A percentile compares a stretch with the other conserved stretches of the same genome.
These are phyloP conservation scores for Fusarium sacchari DNA, from an alignment of 2,329 filamentous ascomycete genomes.

Conservation along the genomic window DNA sequence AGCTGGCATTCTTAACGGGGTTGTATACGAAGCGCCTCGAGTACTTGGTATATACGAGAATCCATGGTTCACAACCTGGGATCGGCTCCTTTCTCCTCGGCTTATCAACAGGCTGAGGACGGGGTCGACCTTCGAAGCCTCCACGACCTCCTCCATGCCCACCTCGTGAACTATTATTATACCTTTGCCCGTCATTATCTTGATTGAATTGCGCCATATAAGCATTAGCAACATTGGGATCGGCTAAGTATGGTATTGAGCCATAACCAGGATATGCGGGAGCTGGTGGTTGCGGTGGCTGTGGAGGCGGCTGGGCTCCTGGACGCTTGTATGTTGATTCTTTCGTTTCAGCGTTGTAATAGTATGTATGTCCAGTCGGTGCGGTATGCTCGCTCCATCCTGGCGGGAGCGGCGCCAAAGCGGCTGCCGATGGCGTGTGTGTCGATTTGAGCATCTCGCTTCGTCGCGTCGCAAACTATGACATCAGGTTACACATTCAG, in stretches of 20 bases:
- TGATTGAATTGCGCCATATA: conserved; percentile 66
- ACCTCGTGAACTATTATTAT: conserved; percentile 45
- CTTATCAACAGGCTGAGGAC: conserved; percentile 78
- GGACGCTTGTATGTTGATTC: conserved; percentile 89
- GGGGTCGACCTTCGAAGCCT: conserved; percentile 67
- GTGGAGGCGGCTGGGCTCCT: conserved; percentile 43
- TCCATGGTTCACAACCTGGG: conserved; percentile 85
- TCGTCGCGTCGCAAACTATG: conserved; percentile 14
- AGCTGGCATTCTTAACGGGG: conserved; percentile 83
- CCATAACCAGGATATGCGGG: conserved; percentile 42
- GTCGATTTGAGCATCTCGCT: conserved; percentile 77
- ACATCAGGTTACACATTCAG: conserved; percentile 9
- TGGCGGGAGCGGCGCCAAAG: conserved; percentile 70
- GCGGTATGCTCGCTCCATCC: conserved; percentile 96
- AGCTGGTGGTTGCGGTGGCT: conserved; percentile 46
- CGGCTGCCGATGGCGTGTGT: conserved; percentile 66
- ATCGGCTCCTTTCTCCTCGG: conserved; percentile 84
- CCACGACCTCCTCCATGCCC: conserved; percentile 52
- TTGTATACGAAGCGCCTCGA: conserved; percentile 93
- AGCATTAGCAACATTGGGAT: conserved; percentile 68
- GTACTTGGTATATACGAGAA: conserved; percentile 91
- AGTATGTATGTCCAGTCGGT: conserved; percentile 87
- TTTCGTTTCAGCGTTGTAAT: conserved; percentile 84
- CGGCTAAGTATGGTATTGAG: conserved; percentile 55
- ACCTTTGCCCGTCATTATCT: conserved; percentile 50